These are phyloP conservation scores for Cystobasidium onofrii DNA, from an alignment of 768 basidiomycete genomes.

Conservation along the genomic window DNA sequence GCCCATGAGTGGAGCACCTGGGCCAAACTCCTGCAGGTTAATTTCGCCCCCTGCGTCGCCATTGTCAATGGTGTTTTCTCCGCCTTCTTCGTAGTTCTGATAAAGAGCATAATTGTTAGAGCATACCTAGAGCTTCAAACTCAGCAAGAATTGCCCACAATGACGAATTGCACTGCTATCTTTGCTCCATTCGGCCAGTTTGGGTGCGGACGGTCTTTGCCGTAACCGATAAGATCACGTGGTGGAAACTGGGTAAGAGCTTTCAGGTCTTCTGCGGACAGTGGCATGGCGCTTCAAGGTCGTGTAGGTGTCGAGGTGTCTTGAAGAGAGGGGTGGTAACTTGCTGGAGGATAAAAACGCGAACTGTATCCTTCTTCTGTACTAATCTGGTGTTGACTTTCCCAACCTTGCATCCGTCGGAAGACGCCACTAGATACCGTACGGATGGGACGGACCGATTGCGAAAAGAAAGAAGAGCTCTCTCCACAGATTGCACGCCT, in stretches of 20 bases:
- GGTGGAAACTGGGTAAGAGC: neutral
- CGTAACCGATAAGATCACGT: constrained; percentile 40
- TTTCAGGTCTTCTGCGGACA: neutral
- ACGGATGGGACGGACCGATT: too few species aligned
- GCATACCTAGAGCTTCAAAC: too few species aligned
- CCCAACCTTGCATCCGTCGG: too few species aligned
- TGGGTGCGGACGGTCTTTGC: constrained; percentile 38
- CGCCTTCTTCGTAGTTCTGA: constrained; percentile 18
- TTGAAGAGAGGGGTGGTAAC: too few species aligned
- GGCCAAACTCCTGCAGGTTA: too few species aligned
- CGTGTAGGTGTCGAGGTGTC: too few species aligned
- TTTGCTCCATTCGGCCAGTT: constrained; percentile 41
- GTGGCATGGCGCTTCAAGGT: neutral
- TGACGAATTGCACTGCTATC: constrained; percentile 36
- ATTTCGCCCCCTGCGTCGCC: constrained; percentile 26
- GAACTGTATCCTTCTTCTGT: too few species aligned
- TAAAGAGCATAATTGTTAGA: too few species aligned
- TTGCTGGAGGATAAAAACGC: neutral
- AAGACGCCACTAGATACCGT: too few species aligned
- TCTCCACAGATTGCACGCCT: too few species aligned
- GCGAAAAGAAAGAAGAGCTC: too few species aligned
- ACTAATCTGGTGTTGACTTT: too few species aligned
- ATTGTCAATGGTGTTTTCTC: constrained; percentile 11
- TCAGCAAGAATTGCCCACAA: constrained; percentile 32
- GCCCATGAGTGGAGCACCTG: neutral